Evolutionary conservation across 306 rosid species (phyloP), one percentile per base, ranked within the genome.

Genomic region (Cajanus cajan): DNA sequence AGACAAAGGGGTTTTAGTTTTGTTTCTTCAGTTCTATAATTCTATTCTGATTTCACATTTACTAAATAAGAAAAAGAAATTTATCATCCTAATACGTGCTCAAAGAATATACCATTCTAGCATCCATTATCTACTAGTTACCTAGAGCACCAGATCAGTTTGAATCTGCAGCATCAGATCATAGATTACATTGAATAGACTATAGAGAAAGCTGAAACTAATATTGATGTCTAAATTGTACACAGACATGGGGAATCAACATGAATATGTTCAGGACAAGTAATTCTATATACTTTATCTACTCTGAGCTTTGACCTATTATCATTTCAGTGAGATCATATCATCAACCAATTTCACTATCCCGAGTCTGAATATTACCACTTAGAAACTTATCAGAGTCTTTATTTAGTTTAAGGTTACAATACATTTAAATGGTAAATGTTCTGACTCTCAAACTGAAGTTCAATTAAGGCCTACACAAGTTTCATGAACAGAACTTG

Each of bases 401-500:
- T 44, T 25, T 33, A 31, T 45, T 34, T 59, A 8, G 9, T 69
- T 68, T 22, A 63, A 11, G 63, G 47, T 11, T 18, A 28, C 62
- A 34, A 40, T 44, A 33, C 36, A 36, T 61, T 71, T 36, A 61
- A 36, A 47, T 48, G 39, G 50, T 19, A 51, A 64, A 64, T 8
- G 15, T 41, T 80, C 61, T 54, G 41, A 52, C 43, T 15, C 45
- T 39, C 12, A 14, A 73, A 51, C 8, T 25, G n/a, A 74, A 74
- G 22, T 65, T 51, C 25, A 39, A 39, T 24, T 11, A 50, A 43
- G 59, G 48, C 39, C 75, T 55, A 22, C 6, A 55, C 33, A 10
- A 28, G 31, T 73, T 25, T 43, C 68, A 16, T 16, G 69, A 76
- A 68, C 44, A 70, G 15, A 58, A 76, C 67, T 47, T 52, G 31